Base-by-base conservation (phyloP, 1,284 basidiomycete species). In the Coniophora puteana region DNA sequence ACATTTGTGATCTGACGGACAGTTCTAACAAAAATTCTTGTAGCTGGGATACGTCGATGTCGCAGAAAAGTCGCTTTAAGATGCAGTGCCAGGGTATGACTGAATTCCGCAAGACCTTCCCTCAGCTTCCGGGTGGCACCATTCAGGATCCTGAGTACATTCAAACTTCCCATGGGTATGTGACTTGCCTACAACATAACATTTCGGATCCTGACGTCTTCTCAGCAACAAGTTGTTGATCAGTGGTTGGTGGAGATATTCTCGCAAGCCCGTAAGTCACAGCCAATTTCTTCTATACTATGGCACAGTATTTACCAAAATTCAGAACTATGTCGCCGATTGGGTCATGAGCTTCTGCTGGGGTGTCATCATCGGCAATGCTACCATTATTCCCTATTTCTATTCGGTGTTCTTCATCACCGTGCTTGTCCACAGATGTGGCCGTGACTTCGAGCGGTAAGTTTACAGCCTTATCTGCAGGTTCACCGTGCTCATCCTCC, bases 41-140 rank as follows among this genome's bases (percentile, higher is more conserved):
- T 42, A 90, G 89, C 52, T 98, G 91, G 73, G 95, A 99, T 60
- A 86, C 89, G 11, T 76, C 92, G 7, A 97, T 96, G 92, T 83
- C 93, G 3, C 95, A 99, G 61, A 99, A 99, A 71, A 94, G 91
- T 49, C 83, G 86, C 49, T 98, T 98, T 80, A 95, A 96, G 64
- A 95, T 97, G 87, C 88, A 96, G 63, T 87, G 89, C 30, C 91
- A 93, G 57, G 93, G 92, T 24, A 89, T 90, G 52, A 87, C 80
- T 58, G 76, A 78, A 40, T 88, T 86, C 68, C 86, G 93, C 57
- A 84, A 83, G 56, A 86, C 93, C 0, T 99, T 99, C 83, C 95
- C 95, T 41, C 90, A 95, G 59, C 72, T 97, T 20, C 95, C 95
- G 1, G 80, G 91, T 65, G 79, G 83, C 45, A 84, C 81, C n/a